Percentiles rank a stretch among this genome's conserved stretches.
Evolutionary conservation across 164 flowering plant genomes (phyloP).

Genomic region (Piper betle): DNA sequence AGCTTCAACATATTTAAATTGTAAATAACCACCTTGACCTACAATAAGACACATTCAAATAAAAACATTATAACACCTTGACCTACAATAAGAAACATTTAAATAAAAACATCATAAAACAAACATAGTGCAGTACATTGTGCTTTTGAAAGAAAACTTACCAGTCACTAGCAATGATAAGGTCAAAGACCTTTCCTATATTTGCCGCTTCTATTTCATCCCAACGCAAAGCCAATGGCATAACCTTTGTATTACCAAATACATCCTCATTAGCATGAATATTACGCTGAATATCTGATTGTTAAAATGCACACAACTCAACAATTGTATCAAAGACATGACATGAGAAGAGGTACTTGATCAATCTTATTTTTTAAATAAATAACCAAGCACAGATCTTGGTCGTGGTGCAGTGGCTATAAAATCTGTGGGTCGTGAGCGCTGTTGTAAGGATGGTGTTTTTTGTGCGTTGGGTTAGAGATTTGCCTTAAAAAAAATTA

Average conservation of each 20-base stretch:
- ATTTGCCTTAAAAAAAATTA: background rate
- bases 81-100: background rate
- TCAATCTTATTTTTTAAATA: background rate
- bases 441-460: background rate
- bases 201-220: slow-evolving; percentile 27
- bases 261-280: slow-evolving; percentile 41
- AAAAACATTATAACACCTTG: background rate
- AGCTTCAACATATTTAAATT: too few species aligned
- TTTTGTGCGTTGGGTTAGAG: background rate
- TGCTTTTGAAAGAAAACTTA: slow-evolving; percentile 3
- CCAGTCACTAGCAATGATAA: slow-evolving; percentile 27
- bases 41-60: too few species aligned
- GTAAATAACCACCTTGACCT: background rate
- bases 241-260: slow-evolving; percentile 56
- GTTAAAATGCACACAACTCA: slow-evolving; percentile 24
- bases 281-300: slow-evolving; percentile 67
- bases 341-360: background rate
- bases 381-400: background rate
- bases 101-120: background rate
- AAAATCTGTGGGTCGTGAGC: too few species aligned
- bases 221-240: slow-evolving; percentile 64
- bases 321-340: background rate
- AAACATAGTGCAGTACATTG: background rate
- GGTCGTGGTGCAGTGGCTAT: background rate
- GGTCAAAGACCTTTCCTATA: slow-evolving; percentile 22